phyloP scores from a whole-genome alignment of 495 filamentous ascomycete genomes.

The Parachaetomium inaequale region DNA sequence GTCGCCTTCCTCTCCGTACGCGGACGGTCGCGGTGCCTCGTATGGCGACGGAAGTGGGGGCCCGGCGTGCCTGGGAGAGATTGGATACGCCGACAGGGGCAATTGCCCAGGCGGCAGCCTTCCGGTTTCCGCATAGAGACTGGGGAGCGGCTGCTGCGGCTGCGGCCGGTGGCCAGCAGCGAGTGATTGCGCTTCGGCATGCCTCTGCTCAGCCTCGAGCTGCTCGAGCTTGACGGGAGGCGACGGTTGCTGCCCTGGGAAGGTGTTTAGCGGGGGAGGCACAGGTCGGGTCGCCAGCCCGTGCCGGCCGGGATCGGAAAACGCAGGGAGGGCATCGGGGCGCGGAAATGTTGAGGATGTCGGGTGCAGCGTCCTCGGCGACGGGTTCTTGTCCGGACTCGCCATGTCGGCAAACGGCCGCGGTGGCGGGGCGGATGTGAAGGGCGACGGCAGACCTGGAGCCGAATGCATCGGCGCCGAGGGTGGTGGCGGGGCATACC shows the following conservation, averaged over 20 bases:
- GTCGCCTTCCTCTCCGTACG: constrained; percentile 40
- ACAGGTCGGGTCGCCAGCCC: constrained; percentile 27
- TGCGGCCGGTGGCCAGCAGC: constrained; percentile 24
- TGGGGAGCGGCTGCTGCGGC: constrained; percentile 26
- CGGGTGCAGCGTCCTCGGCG: constrained; percentile 35
- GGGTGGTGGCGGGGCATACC: constrained; percentile 34
- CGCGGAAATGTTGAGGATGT: constrained; percentile 29
- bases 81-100: constrained; percentile 42
- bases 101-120: constrained; percentile 39
- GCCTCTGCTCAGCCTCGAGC: constrained; percentile 28
- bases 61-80: constrained; percentile 38
- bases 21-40: constrained; percentile 37
- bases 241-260: constrained; percentile 29
- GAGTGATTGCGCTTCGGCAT: constrained; percentile 24
- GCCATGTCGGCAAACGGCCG: constrained; percentile 29
- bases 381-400: constrained; percentile 32
- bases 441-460: constrained; percentile 35
- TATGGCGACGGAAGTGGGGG: constrained; percentile 40
- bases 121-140: constrained; percentile 38
- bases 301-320: constrained; percentile 34
- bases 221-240: constrained; percentile 33
- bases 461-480: constrained; percentile 27
- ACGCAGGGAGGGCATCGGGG: constrained; percentile 31
- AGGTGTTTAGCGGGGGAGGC: constrained; percentile 36
- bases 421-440: constrained; percentile 24